phyloP scores from a whole-genome alignment of 768 basidiomycete genomes.

The Postia placenta region DNA sequence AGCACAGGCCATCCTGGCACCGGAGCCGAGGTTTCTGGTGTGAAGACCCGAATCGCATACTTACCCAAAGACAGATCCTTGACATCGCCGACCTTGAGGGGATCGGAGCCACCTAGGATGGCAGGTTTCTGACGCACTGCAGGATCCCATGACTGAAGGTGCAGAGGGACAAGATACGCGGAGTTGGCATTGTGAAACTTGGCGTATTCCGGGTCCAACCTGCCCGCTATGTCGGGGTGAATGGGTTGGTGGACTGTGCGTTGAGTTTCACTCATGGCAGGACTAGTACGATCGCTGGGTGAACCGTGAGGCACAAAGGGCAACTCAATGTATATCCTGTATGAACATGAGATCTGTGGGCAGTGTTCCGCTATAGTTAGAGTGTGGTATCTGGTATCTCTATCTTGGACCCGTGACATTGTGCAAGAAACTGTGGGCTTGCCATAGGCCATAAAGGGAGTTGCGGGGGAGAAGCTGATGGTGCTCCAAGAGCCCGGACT shows the following conservation, averaged over 20 bases:
- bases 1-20: constrained; percentile 63
- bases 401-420: no score
- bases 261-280: no score
- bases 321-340: no score
- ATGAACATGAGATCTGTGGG: no score
- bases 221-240: constrained; percentile 50
- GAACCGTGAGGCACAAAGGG: no score
- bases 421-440: no score
- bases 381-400: no score
- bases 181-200: constrained; percentile 51
- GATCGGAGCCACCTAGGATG: constrained; percentile 51
- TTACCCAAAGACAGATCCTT: constrained; percentile 47
- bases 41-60: constrained; percentile 56
- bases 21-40: constrained; percentile 48
- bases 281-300: no score
- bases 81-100: constrained; percentile 48
- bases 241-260: constrained; percentile 48
- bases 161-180: constrained; percentile 39
- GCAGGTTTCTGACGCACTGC: constrained; percentile 43
- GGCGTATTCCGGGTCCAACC: constrained; percentile 62
- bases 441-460: no score
- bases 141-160: constrained; percentile 59
- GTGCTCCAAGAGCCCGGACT: no score
- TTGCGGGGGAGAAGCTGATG: no score
- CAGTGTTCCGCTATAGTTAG: no score